Evolutionary conservation across 225 moss, liverwort and hornwort genomes (phyloP).

Genomic region (Straminergon stramineum): DNA sequence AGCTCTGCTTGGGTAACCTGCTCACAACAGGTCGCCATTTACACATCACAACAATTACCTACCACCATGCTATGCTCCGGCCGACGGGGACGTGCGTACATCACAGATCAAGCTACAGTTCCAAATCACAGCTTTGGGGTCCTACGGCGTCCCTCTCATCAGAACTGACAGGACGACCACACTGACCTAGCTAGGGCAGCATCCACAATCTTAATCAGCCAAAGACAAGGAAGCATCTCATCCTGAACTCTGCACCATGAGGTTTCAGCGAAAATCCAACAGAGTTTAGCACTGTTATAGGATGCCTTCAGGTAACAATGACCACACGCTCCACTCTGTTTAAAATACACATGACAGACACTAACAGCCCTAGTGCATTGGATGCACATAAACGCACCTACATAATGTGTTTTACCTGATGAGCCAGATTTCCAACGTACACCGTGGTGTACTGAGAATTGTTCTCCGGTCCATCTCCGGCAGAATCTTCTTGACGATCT

Average conservation of each 20-base stretch:
- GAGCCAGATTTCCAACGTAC: conserved; percentile 89
- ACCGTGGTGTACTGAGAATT: conserved; percentile 92
- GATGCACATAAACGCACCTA: background rate
- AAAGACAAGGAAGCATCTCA: conserved; percentile 5
- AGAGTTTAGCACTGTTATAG: background rate
- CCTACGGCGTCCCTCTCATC: background rate
- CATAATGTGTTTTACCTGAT: conserved; percentile 43
- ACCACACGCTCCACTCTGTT: background rate
- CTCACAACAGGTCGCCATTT: background rate
- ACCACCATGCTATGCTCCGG: background rate
- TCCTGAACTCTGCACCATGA: conserved; percentile 14
- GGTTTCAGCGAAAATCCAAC: conserved; percentile 11
- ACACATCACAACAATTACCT: background rate
- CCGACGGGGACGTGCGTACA: background rate
- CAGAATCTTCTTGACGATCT: conserved; percentile 61
- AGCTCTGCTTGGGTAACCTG: conserved; percentile 62
- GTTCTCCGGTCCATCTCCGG: conserved; percentile 76
- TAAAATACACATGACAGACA: background rate
- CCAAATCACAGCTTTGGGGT: background rate
- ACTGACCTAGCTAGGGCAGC: conserved; percentile 24
- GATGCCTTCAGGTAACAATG: background rate
- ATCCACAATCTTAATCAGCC: conserved; percentile 15
- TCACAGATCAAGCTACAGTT: background rate
- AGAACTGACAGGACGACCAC: conserved; percentile 7
- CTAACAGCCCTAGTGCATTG: background rate